phyloP scores from a whole-genome alignment of 495 filamentous ascomycete species.

The Thermochaetoides thermophila region DNA sequence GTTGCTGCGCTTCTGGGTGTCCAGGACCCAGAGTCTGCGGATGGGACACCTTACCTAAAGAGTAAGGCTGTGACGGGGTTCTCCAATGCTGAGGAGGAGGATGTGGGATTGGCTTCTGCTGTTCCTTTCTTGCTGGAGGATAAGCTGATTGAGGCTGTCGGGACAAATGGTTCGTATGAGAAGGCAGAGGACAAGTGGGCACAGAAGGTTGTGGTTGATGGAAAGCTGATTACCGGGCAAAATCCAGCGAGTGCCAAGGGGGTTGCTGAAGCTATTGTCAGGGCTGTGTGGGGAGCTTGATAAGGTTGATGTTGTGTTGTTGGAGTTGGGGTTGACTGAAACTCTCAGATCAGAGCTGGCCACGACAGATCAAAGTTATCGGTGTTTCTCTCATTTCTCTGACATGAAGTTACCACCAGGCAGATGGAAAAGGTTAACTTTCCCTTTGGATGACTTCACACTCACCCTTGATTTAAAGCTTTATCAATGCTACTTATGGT shows the following conservation, averaged over 20 bases:
- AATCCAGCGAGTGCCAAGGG: conserved; percentile 52
- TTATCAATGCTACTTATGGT: too few relatives aligned
- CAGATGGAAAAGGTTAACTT: too few relatives aligned
- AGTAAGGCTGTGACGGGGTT: conserved; percentile 52
- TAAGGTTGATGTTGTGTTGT: background rate
- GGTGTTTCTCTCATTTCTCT: too few relatives aligned
- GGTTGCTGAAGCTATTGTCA: conserved; percentile 38
- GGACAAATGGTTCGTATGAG: conserved; percentile 36
- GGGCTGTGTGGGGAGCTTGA: conserved; percentile 9
- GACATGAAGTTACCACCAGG: too few relatives aligned
- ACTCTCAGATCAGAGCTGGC: too few relatives aligned
- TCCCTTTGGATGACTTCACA: too few relatives aligned
- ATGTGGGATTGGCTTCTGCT: conserved; percentile 24
- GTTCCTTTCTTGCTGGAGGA: conserved; percentile 57
- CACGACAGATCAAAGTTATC: too few relatives aligned
- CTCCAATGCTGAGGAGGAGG: conserved; percentile 52
- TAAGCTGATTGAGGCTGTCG: conserved; percentile 36
- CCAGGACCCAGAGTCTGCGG: conserved; percentile 31
- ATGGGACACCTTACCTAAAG: conserved; percentile 27
- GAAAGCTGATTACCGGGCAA: conserved; percentile 57
- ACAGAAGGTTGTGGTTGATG: conserved; percentile 45
- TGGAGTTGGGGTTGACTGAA: too few relatives aligned
- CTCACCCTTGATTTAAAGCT: too few relatives aligned
- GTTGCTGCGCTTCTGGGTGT: conserved; percentile 47
- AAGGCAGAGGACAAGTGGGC: conserved; percentile 46